These are phyloP conservation scores for Phytophthora ohioensis DNA, from an alignment of 352 stramenopile genomes.

Conservation along the genomic window DNA sequence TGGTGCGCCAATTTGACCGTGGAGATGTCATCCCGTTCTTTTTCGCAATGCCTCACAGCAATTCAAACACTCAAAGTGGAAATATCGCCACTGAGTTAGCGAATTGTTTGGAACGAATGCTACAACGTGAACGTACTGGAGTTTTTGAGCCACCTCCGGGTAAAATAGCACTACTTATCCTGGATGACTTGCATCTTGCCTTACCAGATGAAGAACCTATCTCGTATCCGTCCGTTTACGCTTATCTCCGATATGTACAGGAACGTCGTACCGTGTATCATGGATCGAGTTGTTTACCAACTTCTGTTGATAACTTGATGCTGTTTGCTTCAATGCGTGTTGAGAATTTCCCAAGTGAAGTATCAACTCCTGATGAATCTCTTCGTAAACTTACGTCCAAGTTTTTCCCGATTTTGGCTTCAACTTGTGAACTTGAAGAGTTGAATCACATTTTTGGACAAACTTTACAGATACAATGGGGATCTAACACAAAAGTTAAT, in stretches of 20 bases:
- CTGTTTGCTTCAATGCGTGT: constrained; percentile 42
- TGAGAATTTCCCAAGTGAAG: neutral
- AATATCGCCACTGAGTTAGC: constrained; percentile 33
- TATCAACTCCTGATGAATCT: constrained; percentile 13
- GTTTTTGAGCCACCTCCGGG: constrained; percentile 65
- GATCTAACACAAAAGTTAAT: neutral
- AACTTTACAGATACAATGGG: constrained; percentile 28
- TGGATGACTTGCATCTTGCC: constrained; percentile 67
- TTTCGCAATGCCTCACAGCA: constrained; percentile 46
- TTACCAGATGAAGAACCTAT: neutral
- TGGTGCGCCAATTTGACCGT: constrained; percentile 41
- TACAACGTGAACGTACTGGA: constrained; percentile 59
- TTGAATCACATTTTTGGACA: constrained; percentile 48
- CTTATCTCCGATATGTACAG: constrained; percentile 46
- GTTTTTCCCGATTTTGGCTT: constrained; percentile 48
- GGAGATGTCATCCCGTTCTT: constrained; percentile 61
- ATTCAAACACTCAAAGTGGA: constrained; percentile 17
- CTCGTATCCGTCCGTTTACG: constrained; percentile 27
- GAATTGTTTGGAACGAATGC: constrained; percentile 58
- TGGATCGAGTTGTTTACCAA: constrained; percentile 22
- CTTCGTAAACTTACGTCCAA: constrained; percentile 29
- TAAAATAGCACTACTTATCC: constrained; percentile 57
- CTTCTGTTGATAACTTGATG: constrained; percentile 47
- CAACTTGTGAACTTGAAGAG: constrained; percentile 33
- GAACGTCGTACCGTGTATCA: constrained; percentile 43